Conservation (phyloP, 225 moss, liverwort and hornwort species). For the Polytrichum formosum region DNA sequence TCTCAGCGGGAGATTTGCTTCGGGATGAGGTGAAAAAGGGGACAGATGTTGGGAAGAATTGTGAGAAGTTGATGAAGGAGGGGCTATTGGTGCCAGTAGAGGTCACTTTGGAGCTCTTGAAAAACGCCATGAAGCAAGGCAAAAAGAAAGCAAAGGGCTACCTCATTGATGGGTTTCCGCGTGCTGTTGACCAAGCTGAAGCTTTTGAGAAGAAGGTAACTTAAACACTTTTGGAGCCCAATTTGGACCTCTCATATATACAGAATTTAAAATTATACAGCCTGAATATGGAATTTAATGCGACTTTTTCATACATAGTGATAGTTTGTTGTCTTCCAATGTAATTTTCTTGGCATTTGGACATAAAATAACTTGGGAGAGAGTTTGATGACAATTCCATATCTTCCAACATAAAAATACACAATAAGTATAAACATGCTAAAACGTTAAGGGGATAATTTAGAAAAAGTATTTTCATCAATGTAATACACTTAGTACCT, state of each 20-base stretch:
- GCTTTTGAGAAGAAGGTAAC: slow-evolving; percentile 68
- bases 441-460: too few species aligned
- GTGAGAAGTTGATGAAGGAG: slow-evolving; percentile 81
- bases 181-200: slow-evolving; percentile 81
- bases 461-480: not conserved
- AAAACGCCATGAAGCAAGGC: slow-evolving; percentile 62
- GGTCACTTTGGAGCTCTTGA: slow-evolving; percentile 57
- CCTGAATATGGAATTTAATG: too few species aligned
- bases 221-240: too few species aligned
- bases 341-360: too few species aligned
- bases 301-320: too few species aligned
- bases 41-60: slow-evolving; percentile 44
- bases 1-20: slow-evolving; percentile 75
- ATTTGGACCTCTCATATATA: too few species aligned
- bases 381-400: too few species aligned
- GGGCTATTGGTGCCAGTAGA: slow-evolving; percentile 77
- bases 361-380: too few species aligned
- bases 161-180: slow-evolving; percentile 86
- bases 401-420: too few species aligned
- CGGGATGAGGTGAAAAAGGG: slow-evolving; percentile 74
- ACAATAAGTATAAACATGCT: too few species aligned
- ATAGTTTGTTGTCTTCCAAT: too few species aligned
- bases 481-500: not conserved
- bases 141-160: slow-evolving; percentile 41
- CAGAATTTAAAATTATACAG: too few species aligned